Evolutionary conservation across 2,329 filamentous ascomycete genomes (phyloP), one percentile per base, ranked within the genome.

Genomic region (Acrocalymma vagum): DNA sequence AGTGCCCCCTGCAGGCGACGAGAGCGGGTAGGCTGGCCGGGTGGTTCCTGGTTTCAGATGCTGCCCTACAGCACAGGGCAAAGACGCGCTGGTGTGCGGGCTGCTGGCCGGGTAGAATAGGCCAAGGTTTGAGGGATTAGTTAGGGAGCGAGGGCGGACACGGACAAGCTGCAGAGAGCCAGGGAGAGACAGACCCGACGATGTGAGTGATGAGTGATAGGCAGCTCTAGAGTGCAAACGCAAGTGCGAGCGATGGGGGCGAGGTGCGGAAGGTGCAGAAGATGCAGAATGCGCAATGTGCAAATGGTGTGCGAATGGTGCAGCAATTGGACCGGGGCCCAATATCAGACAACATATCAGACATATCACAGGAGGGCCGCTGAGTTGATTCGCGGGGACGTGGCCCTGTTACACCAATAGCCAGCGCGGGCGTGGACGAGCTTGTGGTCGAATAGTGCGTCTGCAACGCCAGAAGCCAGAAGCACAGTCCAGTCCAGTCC

Each of bases 1-100:
- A n/a, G n/a, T n/a, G n/a, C n/a, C 55, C 54, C 55, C 58, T 63
- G 63, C 55, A 63, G 54, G 25, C 44, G 48, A 31, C 41, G 41
- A 38, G 42, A 38, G 51, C 44, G 45, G 44, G 45, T 42, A 40
- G 47, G 49, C 37, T 49, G 37, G 37, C 46, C 37, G 33, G n/a
- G 32, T n/a, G n/a, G n/a, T n/a, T n/a, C 14, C 21, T 42, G 22
- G 63, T 69, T 68, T 67, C 63, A 67, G 60, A 53, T 41, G 51
- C 40, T 51, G 55, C 51, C 55, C 52, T 62, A 57, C 43, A 51
- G 41, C n/a, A n/a, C n/a, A n/a, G n/a, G n/a, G n/a, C n/a, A n/a
- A 35, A n/a, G 31, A 17, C 20, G 17, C 25, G 21, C 26, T 31
- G 31, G 9, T 34, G 23, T 25, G 22, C 17, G 29, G 34, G 18